These are phyloP conservation scores for Aureococcus anophagefferens DNA, from an alignment of 108 stramenopile genomes.

Conservation along the genomic window DNA sequence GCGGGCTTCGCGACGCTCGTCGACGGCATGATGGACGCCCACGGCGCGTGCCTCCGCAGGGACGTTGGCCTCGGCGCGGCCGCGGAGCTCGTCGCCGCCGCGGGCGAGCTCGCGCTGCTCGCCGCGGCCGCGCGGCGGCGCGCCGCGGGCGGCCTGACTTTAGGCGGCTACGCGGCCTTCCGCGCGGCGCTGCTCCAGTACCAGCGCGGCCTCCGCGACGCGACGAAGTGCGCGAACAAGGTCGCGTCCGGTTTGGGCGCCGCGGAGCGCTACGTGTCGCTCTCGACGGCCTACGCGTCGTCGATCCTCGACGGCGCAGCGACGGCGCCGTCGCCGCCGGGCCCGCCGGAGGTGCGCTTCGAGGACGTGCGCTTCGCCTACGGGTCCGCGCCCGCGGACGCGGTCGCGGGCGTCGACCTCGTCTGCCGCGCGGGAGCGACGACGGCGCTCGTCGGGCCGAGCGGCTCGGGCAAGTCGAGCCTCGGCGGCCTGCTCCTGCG, in stretches of 20 bases:
- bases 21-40: not conserved
- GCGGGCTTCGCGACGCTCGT: not conserved
- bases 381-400: conserved; percentile 7
- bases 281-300: not conserved
- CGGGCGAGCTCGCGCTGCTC: not conserved
- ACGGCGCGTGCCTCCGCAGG: not conserved
- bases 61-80: not conserved
- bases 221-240: not conserved
- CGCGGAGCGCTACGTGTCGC: not conserved
- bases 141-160: not conserved
- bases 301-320: not conserved
- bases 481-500: conserved; percentile 45
- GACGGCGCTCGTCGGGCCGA: conserved; percentile 25
- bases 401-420: conserved; percentile 10
- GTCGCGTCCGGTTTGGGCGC: not conserved
- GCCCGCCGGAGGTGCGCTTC: conserved; percentile 1
- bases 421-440: conserved; percentile 13
- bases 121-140: not conserved
- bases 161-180: not conserved
- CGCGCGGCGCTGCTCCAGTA: not conserved
- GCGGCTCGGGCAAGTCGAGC: conserved; percentile 60
- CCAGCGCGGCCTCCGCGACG: not conserved
- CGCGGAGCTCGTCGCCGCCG: not conserved
- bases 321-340: not conserved
- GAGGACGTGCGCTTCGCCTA: conserved; percentile 27